Base-by-base conservation (phyloP, 2,329 filamentous ascomycete genomes). In the Nigrospora sphaerica region DNA sequence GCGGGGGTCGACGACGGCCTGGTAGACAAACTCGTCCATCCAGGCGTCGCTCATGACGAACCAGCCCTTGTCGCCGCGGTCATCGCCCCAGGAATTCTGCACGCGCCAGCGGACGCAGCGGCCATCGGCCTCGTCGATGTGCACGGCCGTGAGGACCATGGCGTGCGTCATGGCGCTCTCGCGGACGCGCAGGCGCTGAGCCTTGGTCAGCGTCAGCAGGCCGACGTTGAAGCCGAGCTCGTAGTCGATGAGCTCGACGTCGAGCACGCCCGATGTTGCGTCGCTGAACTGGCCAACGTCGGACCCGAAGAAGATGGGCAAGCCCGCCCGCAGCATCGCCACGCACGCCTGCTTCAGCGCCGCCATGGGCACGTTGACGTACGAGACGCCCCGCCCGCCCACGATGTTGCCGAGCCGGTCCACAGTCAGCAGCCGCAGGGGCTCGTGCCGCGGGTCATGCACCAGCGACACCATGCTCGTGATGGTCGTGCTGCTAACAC, bases 91-190 rank as follows among this genome's bases (percentile, higher is more conserved):
- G 46, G 80, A 86, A 62, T 95, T 95, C 74, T 95, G 85, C 7
- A 95, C 88, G 45, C 88, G 73, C 90, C 90, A 95, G 39, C 89
- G 72, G 1, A 89, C 78, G 2, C 81, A 74, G 64, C 80, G 77
- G 1, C 80, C 82, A 1, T 62, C 67, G 49, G 79, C 67, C 28
- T 76, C 71, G 49, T 86, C 83, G 3, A 95, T 63, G 60, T 95
- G 89, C 39, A 95, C 90, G 1, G 71, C 90, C 3, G 88, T 95
- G 51, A 95, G 67, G 0, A 95, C 88, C 90, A 95, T 95, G 5
- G 90, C 90, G 58, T 95, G 90, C 1, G 89, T 95, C 89, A 95
- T 95, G 43, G 80, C 75, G 45, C 79, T 85, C 67, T 95, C 89
- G 12, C 86, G 82, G 0, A 83, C 84, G 56, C 78, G 72, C 39